Evolutionary conservation across 2,329 filamentous ascomycete genomes (phyloP).

Genomic region (Claviceps quebecensis): DNA sequence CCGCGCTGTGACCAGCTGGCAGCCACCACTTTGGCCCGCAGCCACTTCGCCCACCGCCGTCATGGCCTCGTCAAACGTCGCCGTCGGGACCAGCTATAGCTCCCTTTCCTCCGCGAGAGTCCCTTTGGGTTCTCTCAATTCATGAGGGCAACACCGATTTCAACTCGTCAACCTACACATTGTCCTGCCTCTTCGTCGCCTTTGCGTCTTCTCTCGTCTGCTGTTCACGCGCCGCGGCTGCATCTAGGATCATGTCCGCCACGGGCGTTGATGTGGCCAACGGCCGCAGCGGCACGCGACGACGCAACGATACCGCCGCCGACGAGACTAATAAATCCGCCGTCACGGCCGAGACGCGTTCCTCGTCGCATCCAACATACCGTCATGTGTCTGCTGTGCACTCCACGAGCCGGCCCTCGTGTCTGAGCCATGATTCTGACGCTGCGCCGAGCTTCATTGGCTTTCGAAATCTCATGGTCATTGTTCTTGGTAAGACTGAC

Average conservation of each 20-base stretch:
- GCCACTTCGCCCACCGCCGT: background rate
- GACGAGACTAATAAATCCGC: slow-evolving; percentile 12
- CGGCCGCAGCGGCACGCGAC: slow-evolving; percentile 11
- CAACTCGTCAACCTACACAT: background rate
- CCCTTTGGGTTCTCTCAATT: background rate
- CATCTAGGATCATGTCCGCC: slow-evolving; percentile 25
- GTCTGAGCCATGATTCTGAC: slow-evolving; percentile 70
- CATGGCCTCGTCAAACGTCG: background rate
- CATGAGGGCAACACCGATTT: background rate
- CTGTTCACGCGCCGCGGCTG: background rate
- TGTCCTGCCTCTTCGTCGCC: background rate
- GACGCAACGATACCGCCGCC: slow-evolving; percentile 11
- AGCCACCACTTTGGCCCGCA: background rate
- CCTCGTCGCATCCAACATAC: slow-evolving; percentile 48
- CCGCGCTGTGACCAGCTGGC: background rate
- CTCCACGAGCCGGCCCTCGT: slow-evolving; percentile 55
- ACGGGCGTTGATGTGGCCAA: slow-evolving; percentile 21
- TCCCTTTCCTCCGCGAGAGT: background rate
- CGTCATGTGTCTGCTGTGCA: slow-evolving; percentile 86
- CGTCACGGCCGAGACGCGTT: slow-evolving; percentile 11
- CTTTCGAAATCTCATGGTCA: slow-evolving; percentile 91
- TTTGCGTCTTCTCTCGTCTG: background rate
- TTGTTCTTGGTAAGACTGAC: slow-evolving; percentile 59
- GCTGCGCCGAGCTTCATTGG: slow-evolving; percentile 73
- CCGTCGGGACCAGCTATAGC: background rate